Percentiles rank a stretch among this genome's conserved stretches.
phyloP scores from a whole-genome alignment of 768 basidiomycete genomes.

The Suillus placidus region DNA sequence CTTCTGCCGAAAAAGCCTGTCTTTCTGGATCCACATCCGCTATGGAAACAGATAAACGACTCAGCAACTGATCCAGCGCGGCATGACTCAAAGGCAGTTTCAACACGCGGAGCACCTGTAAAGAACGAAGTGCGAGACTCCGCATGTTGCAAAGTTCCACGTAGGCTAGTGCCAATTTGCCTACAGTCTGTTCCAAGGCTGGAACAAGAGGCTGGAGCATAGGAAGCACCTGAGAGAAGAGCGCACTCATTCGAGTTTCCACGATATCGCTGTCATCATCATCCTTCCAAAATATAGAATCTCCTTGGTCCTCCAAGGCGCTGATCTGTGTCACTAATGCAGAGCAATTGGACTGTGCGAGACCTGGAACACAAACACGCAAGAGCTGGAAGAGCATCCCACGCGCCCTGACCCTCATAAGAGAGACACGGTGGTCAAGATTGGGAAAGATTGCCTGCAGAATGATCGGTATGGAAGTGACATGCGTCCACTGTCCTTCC shows the following conservation, averaged over 20 bases:
- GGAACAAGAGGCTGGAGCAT: conserved; percentile 73
- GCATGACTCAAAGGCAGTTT: conserved; percentile 69
- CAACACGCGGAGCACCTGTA: conserved; percentile 87
- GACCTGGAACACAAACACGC: conserved; percentile 79
- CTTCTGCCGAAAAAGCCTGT: conserved; percentile 81
- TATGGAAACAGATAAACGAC: conserved; percentile 82
- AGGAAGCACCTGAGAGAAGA: conserved; percentile 67
- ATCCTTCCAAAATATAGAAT: conserved; percentile 69
- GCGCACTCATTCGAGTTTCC: conserved; percentile 66
- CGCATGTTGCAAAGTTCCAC: conserved; percentile 87
- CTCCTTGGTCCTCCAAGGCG: conserved; percentile 60
- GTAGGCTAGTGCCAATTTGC: conserved; percentile 78
- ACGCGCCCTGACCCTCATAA: conserved; percentile 71
- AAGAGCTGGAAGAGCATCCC: conserved; percentile 85
- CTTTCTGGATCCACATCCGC: conserved; percentile 76
- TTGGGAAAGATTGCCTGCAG: conserved; percentile 83
- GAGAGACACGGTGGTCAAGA: conserved; percentile 73
- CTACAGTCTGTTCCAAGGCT: conserved; percentile 74
- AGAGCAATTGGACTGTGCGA: conserved; percentile 71
- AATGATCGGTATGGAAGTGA: conserved; percentile 68
- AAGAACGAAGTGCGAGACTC: conserved; percentile 81
- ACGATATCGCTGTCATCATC: conserved; percentile 59
- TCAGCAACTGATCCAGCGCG: conserved; percentile 78
- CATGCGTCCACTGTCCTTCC: conserved; percentile 75
- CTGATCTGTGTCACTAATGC: conserved; percentile 54